These are phyloP conservation scores for Ogataea parapolymorpha DNA, from an alignment of 805 yeast species.

Conservation along the genomic window DNA sequence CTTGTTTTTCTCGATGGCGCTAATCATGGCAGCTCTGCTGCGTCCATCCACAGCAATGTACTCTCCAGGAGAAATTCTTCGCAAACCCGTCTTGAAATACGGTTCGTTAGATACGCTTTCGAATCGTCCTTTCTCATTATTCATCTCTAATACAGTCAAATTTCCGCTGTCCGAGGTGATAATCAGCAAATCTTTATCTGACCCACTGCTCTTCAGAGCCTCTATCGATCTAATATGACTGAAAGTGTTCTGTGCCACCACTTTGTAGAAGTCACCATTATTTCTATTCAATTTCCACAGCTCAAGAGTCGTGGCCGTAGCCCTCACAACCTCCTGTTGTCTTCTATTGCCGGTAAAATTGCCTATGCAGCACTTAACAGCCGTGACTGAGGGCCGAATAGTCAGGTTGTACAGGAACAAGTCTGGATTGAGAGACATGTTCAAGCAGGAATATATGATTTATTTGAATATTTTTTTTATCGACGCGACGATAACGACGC, in stretches of 20 bases:
- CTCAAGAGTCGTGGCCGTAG: slow-evolving; percentile 52
- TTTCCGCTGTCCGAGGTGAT: slow-evolving; percentile 81
- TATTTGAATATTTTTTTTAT: slow-evolving; percentile 3
- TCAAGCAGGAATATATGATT: background rate
- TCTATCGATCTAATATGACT: slow-evolving; percentile 55
- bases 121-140: slow-evolving; percentile 33
- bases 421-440: slow-evolving; percentile 30
- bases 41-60: slow-evolving; percentile 67
- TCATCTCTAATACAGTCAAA: slow-evolving; percentile 42
- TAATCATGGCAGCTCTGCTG: slow-evolving; percentile 64
- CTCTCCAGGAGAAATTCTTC: slow-evolving; percentile 74
- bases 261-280: slow-evolving; percentile 50
- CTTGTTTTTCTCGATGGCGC: slow-evolving; percentile 72
- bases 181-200: slow-evolving; percentile 54
- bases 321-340: slow-evolving; percentile 60
- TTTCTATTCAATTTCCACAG: slow-evolving; percentile 50
- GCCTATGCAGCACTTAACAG: slow-evolving; percentile 60
- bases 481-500: slow-evolving; percentile 12
- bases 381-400: slow-evolving; percentile 55
- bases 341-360: slow-evolving; percentile 54
- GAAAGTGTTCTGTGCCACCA: slow-evolving; percentile 47
- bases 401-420: slow-evolving; percentile 67
- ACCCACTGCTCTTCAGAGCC: slow-evolving; percentile 51
- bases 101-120: slow-evolving; percentile 55
- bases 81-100: slow-evolving; percentile 67